Conservation (phyloP, 2,329 filamentous ascomycete species). For the Acarospora socialis region DNA sequence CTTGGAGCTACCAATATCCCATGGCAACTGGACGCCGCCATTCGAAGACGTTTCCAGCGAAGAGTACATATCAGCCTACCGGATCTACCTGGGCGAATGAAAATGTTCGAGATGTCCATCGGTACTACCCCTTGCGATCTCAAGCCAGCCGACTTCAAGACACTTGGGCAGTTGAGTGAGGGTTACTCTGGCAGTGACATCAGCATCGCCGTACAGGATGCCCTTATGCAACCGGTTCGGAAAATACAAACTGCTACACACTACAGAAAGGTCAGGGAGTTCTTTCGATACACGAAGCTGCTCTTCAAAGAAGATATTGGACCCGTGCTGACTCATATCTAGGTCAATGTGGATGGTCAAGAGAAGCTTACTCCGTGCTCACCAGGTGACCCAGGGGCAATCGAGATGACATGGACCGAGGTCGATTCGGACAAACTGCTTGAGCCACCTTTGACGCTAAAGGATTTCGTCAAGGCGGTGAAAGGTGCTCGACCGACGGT, state of each 20-base stretch:
- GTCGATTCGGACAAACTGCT: conserved; percentile 71
- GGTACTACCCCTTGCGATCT: conserved; percentile 83
- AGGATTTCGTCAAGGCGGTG: conserved; percentile 89
- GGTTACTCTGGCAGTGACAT: conserved; percentile 97
- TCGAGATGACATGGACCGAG: conserved; percentile 88
- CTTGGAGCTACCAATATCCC: conserved; percentile 96
- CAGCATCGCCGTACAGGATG: conserved; percentile 85
- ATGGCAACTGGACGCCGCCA: conserved; percentile 94
- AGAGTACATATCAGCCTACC: conserved; percentile 91
- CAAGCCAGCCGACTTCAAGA: conserved; percentile 60
- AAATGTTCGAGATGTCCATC: conserved; percentile 92
- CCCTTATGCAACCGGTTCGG: conserved; percentile 90
- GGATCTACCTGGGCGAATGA: conserved; percentile 72
- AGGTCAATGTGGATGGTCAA: conserved; percentile 56
- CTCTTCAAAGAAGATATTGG: conserved; percentile 1
- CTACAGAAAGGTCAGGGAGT: conserved; percentile 65
- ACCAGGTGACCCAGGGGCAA: conserved; percentile 70
- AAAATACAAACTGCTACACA: conserved; percentile 97
- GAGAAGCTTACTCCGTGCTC: conserved; percentile 69
- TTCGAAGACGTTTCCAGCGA: conserved; percentile 87
- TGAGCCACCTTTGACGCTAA: conserved; percentile 72
- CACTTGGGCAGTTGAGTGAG: conserved; percentile 68
- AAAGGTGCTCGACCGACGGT: conserved; percentile 82
- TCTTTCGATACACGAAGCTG: background rate
- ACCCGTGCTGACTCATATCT: conserved; percentile 7